A percentile compares a stretch with the other conserved stretches of the same genome.
Evolutionary conservation across 305 asterid species (phyloP).

Genomic region (Solanum hybrid): DNA sequence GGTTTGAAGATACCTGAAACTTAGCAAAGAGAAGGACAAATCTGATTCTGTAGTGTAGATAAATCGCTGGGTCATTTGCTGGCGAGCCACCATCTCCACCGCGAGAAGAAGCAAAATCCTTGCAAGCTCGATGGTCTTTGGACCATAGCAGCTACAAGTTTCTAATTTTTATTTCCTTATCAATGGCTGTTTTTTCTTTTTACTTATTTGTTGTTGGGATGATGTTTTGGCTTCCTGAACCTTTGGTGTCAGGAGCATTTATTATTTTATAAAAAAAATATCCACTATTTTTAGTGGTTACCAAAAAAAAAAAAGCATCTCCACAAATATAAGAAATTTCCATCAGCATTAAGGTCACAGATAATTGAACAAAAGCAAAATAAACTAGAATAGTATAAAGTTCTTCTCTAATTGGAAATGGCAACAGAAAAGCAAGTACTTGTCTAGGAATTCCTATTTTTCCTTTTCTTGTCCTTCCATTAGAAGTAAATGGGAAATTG

Average conservation of each 20-base stretch:
- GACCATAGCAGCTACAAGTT: not conserved
- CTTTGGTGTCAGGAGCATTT: not conserved
- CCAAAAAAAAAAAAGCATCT: not conserved
- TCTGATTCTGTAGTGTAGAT: not conserved
- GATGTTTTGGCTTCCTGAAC: not conserved
- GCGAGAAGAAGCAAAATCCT: not conserved
- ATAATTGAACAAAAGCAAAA: not conserved
- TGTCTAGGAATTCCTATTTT: not conserved
- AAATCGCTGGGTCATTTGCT: not conserved
- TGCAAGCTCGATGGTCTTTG: not conserved
- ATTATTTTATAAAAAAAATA: too few relatives aligned
- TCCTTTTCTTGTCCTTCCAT: not conserved
- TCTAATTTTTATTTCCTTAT: not conserved
- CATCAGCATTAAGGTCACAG: not conserved
- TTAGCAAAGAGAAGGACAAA: not conserved
- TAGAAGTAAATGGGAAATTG: not conserved
- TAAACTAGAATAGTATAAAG: not conserved
- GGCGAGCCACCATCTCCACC: not conserved
- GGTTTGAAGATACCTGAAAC: not conserved
- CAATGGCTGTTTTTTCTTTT: not conserved
- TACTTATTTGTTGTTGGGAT: not conserved
- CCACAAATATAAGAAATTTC: not conserved
- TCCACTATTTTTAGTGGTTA: not conserved
- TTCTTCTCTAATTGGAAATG: not conserved
- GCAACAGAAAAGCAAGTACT: not conserved